A percentile compares a stretch with the other conserved stretches of the same genome.
Conservation (phyloP, 2,329 filamentous ascomycete genomes). For the Penicillium sp. region DNA sequence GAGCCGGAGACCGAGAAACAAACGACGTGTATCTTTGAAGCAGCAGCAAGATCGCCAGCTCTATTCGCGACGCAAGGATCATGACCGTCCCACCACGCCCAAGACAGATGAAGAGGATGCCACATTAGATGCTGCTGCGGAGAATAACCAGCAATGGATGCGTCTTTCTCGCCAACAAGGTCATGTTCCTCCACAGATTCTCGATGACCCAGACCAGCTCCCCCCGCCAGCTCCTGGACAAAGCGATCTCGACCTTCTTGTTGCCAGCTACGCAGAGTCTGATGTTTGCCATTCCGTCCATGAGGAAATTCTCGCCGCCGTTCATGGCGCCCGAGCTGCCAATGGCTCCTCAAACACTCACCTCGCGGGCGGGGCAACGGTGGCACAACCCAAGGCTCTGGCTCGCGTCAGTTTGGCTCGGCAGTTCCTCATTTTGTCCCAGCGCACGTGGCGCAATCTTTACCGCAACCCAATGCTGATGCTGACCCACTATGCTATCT, state of each 20-base stretch:
- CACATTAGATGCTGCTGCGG: constrained; percentile 45
- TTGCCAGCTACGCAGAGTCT: constrained; percentile 69
- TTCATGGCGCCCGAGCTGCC: constrained; percentile 57
- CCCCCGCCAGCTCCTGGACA: constrained; percentile 55
- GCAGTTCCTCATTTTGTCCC: constrained; percentile 85
- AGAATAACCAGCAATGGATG: constrained; percentile 55
- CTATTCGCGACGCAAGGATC: constrained; percentile 72
- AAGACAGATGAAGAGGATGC: constrained; percentile 58
- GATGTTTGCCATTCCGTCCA: constrained; percentile 67
- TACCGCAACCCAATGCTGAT: constrained; percentile 97
- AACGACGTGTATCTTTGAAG: constrained; percentile 73
- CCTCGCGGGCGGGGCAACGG: constrained; percentile 39
- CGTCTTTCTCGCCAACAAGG: constrained; percentile 52
- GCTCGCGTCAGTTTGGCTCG: constrained; percentile 69
- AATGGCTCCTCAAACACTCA: constrained; percentile 61
- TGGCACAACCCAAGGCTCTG: constrained; percentile 70
- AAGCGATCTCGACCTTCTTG: constrained; percentile 76
- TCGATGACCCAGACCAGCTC: constrained; percentile 63
- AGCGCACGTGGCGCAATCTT: constrained; percentile 91
- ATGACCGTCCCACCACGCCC: constrained; percentile 51
- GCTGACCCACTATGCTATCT: constrained; percentile 96
- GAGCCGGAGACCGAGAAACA: constrained; percentile 59
- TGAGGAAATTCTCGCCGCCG: constrained; percentile 70
- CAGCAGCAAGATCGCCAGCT: constrained; percentile 83
- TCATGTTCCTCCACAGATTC: constrained; percentile 52